Evolutionary conservation across 495 filamentous ascomycete species (phyloP), one percentile per base, ranked within the genome.

Genomic region (Daldinia decipiens): DNA sequence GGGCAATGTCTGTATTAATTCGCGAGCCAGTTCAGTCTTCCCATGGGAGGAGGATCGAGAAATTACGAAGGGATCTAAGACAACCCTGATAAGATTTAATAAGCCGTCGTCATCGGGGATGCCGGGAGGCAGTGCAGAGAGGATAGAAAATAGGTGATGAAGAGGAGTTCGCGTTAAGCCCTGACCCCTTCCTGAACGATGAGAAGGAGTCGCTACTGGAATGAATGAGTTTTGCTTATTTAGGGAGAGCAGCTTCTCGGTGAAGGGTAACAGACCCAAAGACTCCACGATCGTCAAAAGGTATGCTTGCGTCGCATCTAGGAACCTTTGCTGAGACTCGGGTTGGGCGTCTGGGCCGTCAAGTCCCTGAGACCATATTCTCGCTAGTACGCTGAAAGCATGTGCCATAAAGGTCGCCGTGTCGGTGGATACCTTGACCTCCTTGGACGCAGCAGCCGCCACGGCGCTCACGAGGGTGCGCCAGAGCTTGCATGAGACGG

Each of bases 371-470:
- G 77, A 79, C 92, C 95, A 97, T 3, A 94, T 79, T 13, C 82
- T 86, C 58, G 88, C 86, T 9, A 97, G 77, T 21, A 91, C 70
- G 29, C 86, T 86, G 59, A 95, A 82, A 24, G 93, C 81, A 54
- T 88, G 85, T 11, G 92, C 89, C 52, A 97, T 84, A 47, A 93
- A 93, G 55, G 89, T 84, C 80, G 92, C 92, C 5, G 92, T 90
- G 62, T 98, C 94, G 24, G 85, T 85, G 0, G 93, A 93, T 12
- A 94, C 91, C 70, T 93, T 97, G 61, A 99, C 89, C 75, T 99
- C 95, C 79, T 96, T 95, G 47, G 85, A 89, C 5, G 92, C 92
- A 0, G 95, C 94, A 57, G 89, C 85, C 4, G 90, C 89, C 32
- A 98, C 78, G 6, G 92, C 88, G 12, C 80, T 86, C 15, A 90